Conservation (phyloP, 257 asterid species). For the Salvia miltiorrhiza region DNA sequence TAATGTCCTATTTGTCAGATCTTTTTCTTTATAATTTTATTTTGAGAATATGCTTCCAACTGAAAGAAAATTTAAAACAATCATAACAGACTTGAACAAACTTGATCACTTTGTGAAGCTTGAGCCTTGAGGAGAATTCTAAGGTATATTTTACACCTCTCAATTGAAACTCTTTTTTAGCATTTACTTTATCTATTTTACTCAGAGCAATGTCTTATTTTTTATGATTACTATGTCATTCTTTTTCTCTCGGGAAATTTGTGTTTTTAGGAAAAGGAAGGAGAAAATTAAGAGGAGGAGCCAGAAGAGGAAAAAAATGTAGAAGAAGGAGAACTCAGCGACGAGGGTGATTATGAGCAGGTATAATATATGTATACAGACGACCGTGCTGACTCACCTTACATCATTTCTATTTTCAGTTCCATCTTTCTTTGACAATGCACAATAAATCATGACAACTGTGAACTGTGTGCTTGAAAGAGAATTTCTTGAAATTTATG, state of each 20-base stretch:
- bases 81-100: conserved; percentile 37
- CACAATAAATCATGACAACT: too few species aligned
- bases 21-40: not conserved
- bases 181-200: too few species aligned
- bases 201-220: too few species aligned
- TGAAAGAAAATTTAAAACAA: not conserved
- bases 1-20: too few species aligned
- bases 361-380: conserved; percentile 23
- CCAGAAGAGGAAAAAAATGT: conserved; percentile 48
- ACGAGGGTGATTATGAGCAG: conserved; percentile 67
- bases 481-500: too few species aligned
- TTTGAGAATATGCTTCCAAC: not conserved
- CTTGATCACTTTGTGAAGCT: conserved; percentile 54
- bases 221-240: not conserved
- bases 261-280: conserved; percentile 40
- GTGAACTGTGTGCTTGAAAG: too few species aligned
- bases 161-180: not conserved
- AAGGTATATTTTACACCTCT: conserved; percentile 28
- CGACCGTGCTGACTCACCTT: not conserved
- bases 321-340: conserved; percentile 45
- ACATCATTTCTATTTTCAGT: too few species aligned
- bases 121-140: conserved; percentile 39
- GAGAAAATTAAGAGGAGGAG: conserved; percentile 44
- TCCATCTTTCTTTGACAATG: too few species aligned
- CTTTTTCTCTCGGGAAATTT: not conserved